Evolutionary conservation across 78 protist genomes (phyloP), one percentile per base, ranked within the genome.

Genomic region (Dictyostelium citrinum): DNA sequence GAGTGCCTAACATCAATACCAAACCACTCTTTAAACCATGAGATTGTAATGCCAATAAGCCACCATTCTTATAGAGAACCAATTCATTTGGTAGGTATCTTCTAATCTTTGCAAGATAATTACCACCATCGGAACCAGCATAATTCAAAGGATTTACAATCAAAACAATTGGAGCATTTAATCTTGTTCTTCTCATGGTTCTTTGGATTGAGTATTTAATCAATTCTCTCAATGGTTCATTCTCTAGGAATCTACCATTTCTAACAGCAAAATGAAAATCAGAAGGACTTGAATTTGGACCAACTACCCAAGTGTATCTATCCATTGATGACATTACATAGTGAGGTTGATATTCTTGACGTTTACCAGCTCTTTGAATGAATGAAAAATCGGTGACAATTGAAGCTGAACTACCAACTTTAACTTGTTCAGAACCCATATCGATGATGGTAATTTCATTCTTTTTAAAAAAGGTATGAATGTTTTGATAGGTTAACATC

Each of bases 1-100:
- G 2, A 8, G 17, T 20, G 45, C 92, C 92, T 9, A 33, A 1
- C 83, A 77, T 86, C 1, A 86, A 67, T 3, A 86, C 92, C 46
- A 61, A 31, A 60, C 92, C 92, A 58, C 37, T 60, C 4, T 11
- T 80, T 11, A 86, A 35, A 31, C 92, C 84, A 61, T 77, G 84
- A 1, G 55, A 29, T 86, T 86, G 83, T 8, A 86, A 33, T 9
- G 72, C 77, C 2, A 75, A 29, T 12, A 77, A 22, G 9, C 74
- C 92, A 29, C 76, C 64, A 72, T 74, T 68, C 11, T 43, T 86
- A n/a, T n/a, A 55, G 8, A 55, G 35, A 22, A 84, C 55, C 22
- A 39, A 51, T 17, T 71, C 35, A 24, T 55, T 51, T 27, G 11
- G 10, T 24, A 61, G 12, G 14, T 49, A 46, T 33, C n/a, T 74